phyloP scores from a whole-genome alignment of 2,329 filamentous ascomycete species.

The Drechslera avenae region DNA sequence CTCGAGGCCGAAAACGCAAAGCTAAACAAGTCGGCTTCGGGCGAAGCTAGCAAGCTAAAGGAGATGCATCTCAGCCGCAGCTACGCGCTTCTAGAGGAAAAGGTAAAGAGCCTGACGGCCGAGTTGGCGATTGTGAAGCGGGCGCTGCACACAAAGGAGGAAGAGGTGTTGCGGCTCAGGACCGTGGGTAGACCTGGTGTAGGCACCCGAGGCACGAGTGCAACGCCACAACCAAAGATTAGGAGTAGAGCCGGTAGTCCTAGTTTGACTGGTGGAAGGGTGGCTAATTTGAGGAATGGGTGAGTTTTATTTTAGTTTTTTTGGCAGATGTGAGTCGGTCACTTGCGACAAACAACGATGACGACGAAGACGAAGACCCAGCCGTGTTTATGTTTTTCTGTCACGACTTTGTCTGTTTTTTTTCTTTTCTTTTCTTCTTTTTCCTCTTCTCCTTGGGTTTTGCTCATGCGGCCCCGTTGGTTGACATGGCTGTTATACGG shows the following conservation, averaged over 20 bases:
- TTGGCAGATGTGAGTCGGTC: no score
- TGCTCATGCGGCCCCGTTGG: no score
- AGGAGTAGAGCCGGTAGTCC: conserved; percentile 40
- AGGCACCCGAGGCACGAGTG: conserved; percentile 37
- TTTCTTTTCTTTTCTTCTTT: no score
- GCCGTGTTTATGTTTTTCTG: no score
- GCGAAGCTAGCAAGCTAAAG: conserved; percentile 25
- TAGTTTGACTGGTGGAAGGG: conserved; percentile 18
- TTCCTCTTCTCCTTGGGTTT: no score
- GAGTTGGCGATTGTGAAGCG: conserved; percentile 24
- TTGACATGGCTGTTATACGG: no score
- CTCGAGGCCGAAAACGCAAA: conserved; percentile 22
- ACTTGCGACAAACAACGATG: no score
- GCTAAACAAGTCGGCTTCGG: conserved; percentile 25
- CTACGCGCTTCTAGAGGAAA: conserved; percentile 11
- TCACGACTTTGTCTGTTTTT: no score
- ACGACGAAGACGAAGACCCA: no score
- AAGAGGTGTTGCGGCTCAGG: conserved; percentile 29
- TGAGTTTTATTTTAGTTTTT: neutral
- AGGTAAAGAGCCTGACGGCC: conserved; percentile 8
- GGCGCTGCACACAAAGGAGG: conserved; percentile 27
- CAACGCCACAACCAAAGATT: conserved; percentile 35
- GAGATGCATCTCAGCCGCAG: conserved; percentile 22
- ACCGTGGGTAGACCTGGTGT: conserved; percentile 28
- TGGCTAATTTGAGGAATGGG: conserved; percentile 33